Conservation (phyloP, 2,329 filamentous ascomycete genomes). For the Coniella lustricola region DNA sequence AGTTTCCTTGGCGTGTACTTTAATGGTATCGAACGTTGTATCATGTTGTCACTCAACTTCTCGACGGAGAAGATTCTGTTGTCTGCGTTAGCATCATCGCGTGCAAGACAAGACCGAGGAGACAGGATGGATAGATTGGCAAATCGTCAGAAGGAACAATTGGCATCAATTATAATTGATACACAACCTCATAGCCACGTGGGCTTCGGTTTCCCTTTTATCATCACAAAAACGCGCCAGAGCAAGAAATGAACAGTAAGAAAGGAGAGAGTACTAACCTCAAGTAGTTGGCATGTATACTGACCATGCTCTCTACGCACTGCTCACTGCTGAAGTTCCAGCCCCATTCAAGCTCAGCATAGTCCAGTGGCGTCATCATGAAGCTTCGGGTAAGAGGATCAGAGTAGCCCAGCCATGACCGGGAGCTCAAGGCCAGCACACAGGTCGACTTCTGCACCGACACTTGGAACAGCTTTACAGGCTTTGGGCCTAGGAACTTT, state of each 20-base stretch:
- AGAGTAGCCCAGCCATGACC: constrained; percentile 93
- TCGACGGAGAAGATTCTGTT: constrained; percentile 82
- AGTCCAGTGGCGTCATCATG: constrained; percentile 86
- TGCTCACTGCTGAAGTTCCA: constrained; percentile 97
- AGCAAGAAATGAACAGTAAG: constrained; percentile 27
- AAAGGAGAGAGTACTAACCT: constrained; percentile 50
- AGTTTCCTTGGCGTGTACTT: constrained; percentile 87
- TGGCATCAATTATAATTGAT: constrained; percentile 59
- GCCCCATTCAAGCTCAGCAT: constrained; percentile 81
- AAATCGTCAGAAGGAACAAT: constrained; percentile 89
- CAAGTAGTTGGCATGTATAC: constrained; percentile 81
- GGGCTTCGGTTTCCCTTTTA: constrained; percentile 16
- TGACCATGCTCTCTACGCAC: constrained; percentile 88
- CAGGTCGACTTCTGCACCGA: constrained; percentile 77
- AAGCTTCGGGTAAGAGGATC: constrained; percentile 82
- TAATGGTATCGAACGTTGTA: constrained; percentile 79
- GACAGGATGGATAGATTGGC: constrained; percentile 11
- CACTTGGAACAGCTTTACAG: constrained; percentile 87
- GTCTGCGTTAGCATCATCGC: constrained; percentile 25
- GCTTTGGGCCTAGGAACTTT: constrained; percentile 86
- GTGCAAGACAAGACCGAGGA: not conserved
- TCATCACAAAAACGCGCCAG: not conserved
- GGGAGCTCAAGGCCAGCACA: constrained; percentile 82
- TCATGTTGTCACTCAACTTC: constrained; percentile 75
- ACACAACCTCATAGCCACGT: constrained; percentile 52